Percentiles rank a stretch among this genome's conserved stretches.
These are phyloP conservation scores for Leccinum fuscescens DNA, from an alignment of 1,284 basidiomycete species.

Conservation along the genomic window DNA sequence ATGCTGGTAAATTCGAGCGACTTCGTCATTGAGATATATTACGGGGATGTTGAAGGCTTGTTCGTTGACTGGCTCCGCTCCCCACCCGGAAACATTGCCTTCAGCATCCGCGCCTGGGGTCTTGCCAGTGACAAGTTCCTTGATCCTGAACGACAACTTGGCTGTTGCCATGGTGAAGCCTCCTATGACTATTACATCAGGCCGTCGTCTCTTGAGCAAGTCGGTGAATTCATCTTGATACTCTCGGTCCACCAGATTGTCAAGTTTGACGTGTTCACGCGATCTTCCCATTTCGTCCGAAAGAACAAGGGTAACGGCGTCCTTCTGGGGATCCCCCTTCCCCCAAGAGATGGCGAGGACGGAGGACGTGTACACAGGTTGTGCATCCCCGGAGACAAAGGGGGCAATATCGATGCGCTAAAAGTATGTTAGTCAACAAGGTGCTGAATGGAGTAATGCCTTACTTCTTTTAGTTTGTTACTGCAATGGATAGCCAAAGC, in stretches of 20 bases:
- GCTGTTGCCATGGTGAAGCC: constrained; percentile 85
- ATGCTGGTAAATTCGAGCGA: constrained; percentile 92
- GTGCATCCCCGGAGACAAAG: constrained; percentile 61
- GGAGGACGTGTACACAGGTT: constrained; percentile 72
- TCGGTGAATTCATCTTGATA: constrained; percentile 75
- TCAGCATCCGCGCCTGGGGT: constrained; percentile 22
- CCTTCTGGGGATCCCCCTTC: constrained; percentile 88
- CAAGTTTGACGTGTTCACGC: constrained; percentile 85
- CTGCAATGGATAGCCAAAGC: constrained; percentile 69
- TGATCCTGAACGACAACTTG: constrained; percentile 67
- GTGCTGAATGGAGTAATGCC: constrained; percentile 26
- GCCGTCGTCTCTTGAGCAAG: constrained; percentile 77
- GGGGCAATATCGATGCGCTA: constrained; percentile 77
- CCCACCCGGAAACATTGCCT: constrained; percentile 34
- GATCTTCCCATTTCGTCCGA: constrained; percentile 87
- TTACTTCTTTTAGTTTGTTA: constrained; percentile 68
- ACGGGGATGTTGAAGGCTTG: constrained; percentile 65
- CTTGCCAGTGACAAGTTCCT: constrained; percentile 45
- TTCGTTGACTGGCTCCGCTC: constrained; percentile 36
- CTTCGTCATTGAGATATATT: constrained; percentile 86
- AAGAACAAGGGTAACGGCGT: constrained; percentile 84
- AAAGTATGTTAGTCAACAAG: constrained; percentile 16
- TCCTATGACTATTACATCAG: constrained; percentile 87
- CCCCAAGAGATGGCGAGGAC: constrained; percentile 95
- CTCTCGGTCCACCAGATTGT: constrained; percentile 77